Evolutionary conservation across 176 grass and related monocot species (phyloP).

Genomic region (Panicum miliaceum): DNA sequence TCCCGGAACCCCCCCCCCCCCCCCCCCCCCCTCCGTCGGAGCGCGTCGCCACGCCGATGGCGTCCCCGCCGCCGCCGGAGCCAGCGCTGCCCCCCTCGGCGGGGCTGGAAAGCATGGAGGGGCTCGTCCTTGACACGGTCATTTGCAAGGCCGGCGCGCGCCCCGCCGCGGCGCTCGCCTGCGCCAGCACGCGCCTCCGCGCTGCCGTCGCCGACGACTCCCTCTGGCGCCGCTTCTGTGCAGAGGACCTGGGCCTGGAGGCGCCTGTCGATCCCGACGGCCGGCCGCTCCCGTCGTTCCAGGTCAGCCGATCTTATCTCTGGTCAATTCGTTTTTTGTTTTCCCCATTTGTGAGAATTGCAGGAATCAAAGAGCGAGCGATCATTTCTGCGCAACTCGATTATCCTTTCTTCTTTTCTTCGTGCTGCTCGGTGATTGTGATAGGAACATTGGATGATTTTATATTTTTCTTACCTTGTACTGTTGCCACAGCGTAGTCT

Average conservation of each 20-base stretch:
- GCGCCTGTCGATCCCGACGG: conserved; percentile 68
- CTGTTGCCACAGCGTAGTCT: background rate
- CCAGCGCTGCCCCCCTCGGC: background rate
- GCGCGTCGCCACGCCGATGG: conserved; percentile 24
- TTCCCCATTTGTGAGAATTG: background rate
- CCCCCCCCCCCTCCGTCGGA: too few species aligned
- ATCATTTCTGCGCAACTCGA: background rate
- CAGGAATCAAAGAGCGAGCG: background rate
- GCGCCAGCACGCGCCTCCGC: conserved; percentile 66
- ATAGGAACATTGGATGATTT: background rate
- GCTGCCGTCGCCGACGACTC: conserved; percentile 55
- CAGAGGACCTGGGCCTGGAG: conserved; percentile 56
- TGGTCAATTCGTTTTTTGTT: background rate
- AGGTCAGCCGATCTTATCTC: conserved; percentile 40
- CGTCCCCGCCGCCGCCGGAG: background rate
- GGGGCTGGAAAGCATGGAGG: conserved; percentile 61
- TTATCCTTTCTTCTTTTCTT: background rate
- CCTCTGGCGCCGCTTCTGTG: conserved; percentile 79
- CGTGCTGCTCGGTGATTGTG: background rate
- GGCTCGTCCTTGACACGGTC: conserved; percentile 68
- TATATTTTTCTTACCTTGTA: background rate
- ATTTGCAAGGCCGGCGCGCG: conserved; percentile 56
- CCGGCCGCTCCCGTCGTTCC: conserved; percentile 65
- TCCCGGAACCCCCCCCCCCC: background rate
- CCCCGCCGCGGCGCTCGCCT: conserved; percentile 60